phyloP scores from a whole-genome alignment of 371 early-diverging fungal genomes.

The Mucor racemosus region DNA sequence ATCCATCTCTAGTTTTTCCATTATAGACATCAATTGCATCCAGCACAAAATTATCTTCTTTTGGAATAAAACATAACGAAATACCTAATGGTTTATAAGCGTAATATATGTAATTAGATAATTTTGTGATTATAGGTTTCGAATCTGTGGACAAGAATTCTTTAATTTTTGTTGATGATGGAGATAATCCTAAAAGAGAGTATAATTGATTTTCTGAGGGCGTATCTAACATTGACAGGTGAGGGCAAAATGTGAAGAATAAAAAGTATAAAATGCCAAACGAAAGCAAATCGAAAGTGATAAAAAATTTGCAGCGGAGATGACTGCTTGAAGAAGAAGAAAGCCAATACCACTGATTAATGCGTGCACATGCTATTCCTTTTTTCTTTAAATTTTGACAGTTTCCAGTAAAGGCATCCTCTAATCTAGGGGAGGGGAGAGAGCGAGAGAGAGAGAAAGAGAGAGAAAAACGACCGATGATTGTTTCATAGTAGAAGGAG shows the following conservation, averaged over 20 bases:
- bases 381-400: not conserved
- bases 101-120: conserved; percentile 39
- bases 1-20: conserved; percentile 46
- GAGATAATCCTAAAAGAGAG: conserved; percentile 14
- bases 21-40: conserved; percentile 54
- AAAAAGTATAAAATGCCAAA: not conserved
- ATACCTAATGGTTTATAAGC: conserved; percentile 47
- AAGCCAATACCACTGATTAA: not conserved
- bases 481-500: not conserved
- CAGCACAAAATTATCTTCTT: conserved; percentile 14
- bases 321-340: not conserved
- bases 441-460: too few relatives aligned
- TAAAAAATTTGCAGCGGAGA: conserved; percentile 2
- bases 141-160: conserved; percentile 11
- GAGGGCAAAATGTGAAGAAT: not conserved
- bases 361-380: not conserved
- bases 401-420: too few relatives aligned
- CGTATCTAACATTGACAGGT: not conserved
- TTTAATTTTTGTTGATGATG: not conserved
- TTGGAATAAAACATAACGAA: conserved; percentile 43
- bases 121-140: conserved; percentile 18
- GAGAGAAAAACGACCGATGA: not conserved
- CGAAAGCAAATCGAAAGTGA: not conserved
- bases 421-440: too few relatives aligned
- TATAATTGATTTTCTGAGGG: conserved; percentile 15